Evolutionary conservation across 225 moss, liverwort and hornwort species (phyloP).

Genomic region (Anthoceros angustus): DNA sequence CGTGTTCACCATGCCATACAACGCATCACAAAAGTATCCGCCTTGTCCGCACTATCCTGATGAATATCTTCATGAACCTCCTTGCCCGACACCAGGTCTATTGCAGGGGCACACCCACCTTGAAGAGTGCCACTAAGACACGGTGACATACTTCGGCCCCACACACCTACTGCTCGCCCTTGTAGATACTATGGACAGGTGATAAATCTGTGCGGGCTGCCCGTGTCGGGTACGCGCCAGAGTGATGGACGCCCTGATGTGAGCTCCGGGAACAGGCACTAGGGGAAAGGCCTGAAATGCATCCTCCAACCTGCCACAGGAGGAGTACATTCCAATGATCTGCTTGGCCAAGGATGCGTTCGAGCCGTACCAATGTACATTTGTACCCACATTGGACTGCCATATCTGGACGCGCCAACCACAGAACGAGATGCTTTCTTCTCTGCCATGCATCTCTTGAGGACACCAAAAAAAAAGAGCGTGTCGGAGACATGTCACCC

Average conservation of each 20-base stretch:
- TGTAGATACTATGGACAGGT: neutral
- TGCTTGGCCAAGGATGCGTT: neutral
- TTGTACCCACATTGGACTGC: neutral
- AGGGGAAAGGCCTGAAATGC: neutral
- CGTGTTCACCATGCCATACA: no score
- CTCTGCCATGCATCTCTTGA: neutral
- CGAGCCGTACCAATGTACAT: neutral
- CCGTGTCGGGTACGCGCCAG: neutral
- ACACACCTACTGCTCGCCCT: neutral
- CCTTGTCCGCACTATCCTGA: neutral
- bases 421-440: no score
- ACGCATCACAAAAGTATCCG: no score
- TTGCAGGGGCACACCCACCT: neutral
- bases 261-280: neutral
- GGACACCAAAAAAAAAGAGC: neutral
- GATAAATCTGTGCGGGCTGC: neutral
- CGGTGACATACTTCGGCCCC: neutral
- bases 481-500: neutral
- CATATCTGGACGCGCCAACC: neutral
- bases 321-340: neutral
- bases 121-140: neutral
- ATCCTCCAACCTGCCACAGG: neutral
- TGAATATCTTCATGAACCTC: neutral
- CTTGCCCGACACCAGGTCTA: neutral
- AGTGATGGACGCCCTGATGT: no score